phyloP scores from a whole-genome alignment of 164 flowering plant genomes.

The Litsea cubeba region DNA sequence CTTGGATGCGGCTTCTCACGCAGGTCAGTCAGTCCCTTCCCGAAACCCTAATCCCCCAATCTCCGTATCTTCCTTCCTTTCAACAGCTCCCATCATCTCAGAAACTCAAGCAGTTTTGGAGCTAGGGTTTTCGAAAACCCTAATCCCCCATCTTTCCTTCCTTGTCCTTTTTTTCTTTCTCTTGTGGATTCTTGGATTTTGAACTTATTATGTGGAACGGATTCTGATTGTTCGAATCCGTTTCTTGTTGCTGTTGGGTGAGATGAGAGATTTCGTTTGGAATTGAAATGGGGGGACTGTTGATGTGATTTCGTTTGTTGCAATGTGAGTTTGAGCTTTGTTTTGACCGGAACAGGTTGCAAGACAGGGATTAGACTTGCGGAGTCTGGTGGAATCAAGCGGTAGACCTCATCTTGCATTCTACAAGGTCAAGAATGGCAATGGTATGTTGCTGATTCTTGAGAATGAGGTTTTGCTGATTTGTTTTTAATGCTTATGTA shows the following conservation, averaged over 20 bases:
- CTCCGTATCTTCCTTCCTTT: background rate
- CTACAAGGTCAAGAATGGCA: conserved; percentile 23
- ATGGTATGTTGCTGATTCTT: conserved; percentile 29
- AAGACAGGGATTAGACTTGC: background rate
- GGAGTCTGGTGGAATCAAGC: background rate
- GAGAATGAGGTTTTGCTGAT: background rate
- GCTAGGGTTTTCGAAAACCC: background rate
- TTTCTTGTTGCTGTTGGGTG: no score
- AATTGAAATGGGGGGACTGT: no score
- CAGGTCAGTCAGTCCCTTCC: conserved; percentile 6
- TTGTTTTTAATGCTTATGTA: background rate
- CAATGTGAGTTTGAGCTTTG: background rate
- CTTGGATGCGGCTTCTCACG: conserved; percentile 16
- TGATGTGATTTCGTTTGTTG: background rate
- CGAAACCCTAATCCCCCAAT: background rate
- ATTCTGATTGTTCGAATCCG: background rate
- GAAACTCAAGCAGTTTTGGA: background rate
- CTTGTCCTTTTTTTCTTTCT: background rate
- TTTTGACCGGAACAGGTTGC: conserved; percentile 9
- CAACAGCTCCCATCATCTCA: background rate
- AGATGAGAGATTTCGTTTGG: no score
- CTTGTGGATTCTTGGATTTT: background rate
- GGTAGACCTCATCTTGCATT: conserved; percentile 21
- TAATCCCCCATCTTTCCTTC: no score
- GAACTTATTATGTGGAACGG: background rate